These are phyloP conservation scores for Cryptosporidium felis DNA, from an alignment of 169 alveolate genomes.

Conservation along the genomic window DNA sequence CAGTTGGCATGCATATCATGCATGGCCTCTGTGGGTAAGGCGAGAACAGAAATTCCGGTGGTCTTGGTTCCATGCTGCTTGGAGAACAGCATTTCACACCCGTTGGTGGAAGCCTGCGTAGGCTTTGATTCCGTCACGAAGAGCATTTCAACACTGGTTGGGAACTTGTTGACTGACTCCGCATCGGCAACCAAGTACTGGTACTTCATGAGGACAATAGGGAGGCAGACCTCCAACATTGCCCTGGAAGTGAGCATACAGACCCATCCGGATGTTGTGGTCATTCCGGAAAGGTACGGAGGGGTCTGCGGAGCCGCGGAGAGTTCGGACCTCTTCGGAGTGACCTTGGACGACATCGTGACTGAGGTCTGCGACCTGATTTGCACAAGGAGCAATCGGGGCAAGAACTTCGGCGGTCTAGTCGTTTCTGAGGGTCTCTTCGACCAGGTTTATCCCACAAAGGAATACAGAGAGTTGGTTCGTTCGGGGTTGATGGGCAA, in stretches of 20 bases:
- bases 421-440: slow-evolving; percentile 96
- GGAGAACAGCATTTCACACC: slow-evolving; percentile 82
- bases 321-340: slow-evolving; percentile 85
- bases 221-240: slow-evolving; percentile 87
- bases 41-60: slow-evolving; percentile 71
- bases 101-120: slow-evolving; percentile 79
- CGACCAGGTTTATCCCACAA: slow-evolving; percentile 92
- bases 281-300: slow-evolving; percentile 82
- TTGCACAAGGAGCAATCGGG: slow-evolving; percentile 89
- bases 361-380: slow-evolving; percentile 94
- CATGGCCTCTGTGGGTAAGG: slow-evolving; percentile 72
- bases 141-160: slow-evolving; percentile 83
- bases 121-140: slow-evolving; percentile 88
- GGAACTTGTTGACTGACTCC: slow-evolving; percentile 86
- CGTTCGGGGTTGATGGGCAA: slow-evolving; percentile 77
- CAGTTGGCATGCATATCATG: slow-evolving; percentile 77
- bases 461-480: slow-evolving; percentile 86
- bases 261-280: slow-evolving; percentile 85
- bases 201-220: slow-evolving; percentile 87
- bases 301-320: neutral
- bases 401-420: slow-evolving; percentile 94
- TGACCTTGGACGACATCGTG: slow-evolving; percentile 92
- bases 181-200: slow-evolving; percentile 89
- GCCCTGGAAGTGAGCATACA: slow-evolving; percentile 84
- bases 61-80: slow-evolving; percentile 85